These are phyloP conservation scores for Cucurbitaria berberidis DNA, from an alignment of 2,329 filamentous ascomycete species.

Conservation along the genomic window DNA sequence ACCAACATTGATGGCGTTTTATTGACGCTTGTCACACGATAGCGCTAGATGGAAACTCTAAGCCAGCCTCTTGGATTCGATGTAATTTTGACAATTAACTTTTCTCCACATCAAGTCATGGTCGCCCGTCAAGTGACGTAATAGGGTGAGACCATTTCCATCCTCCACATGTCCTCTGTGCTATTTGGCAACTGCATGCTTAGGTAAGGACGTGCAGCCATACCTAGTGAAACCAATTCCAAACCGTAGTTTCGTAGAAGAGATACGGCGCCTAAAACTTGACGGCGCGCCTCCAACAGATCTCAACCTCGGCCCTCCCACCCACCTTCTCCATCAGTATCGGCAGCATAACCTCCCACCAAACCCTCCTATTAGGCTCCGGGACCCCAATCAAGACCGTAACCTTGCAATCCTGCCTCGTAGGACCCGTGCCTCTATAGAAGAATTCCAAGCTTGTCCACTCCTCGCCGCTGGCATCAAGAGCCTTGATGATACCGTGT, in stretches of 20 bases:
- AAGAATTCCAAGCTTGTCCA: conserved; percentile 12
- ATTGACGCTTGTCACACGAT: background rate
- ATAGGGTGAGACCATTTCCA: background rate
- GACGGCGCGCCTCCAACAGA: background rate
- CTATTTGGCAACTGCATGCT: background rate
- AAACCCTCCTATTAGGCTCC: conserved; percentile 1
- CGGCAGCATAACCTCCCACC: conserved; percentile 5
- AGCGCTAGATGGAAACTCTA: background rate
- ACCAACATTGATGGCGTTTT: background rate
- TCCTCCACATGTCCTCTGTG: background rate
- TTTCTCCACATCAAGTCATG: background rate
- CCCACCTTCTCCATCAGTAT: conserved; percentile 1
- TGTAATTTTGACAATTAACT: background rate
- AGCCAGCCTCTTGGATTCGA: conserved; percentile 7
- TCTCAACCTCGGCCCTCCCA: conserved; percentile 5
- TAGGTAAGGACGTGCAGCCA: background rate
- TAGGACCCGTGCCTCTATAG: conserved; percentile 1
- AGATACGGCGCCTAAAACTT: background rate
- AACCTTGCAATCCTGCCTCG: conserved; percentile 3
- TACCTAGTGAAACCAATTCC: background rate
- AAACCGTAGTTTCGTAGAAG: background rate
- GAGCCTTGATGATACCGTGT: background rate
- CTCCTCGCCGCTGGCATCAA: conserved; percentile 1
- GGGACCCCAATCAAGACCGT: conserved; percentile 7
- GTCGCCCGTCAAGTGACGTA: background rate